Evolutionary conservation across 2,329 filamentous ascomycete genomes (phyloP).

Genomic region (Colletotrichum somersetense): DNA sequence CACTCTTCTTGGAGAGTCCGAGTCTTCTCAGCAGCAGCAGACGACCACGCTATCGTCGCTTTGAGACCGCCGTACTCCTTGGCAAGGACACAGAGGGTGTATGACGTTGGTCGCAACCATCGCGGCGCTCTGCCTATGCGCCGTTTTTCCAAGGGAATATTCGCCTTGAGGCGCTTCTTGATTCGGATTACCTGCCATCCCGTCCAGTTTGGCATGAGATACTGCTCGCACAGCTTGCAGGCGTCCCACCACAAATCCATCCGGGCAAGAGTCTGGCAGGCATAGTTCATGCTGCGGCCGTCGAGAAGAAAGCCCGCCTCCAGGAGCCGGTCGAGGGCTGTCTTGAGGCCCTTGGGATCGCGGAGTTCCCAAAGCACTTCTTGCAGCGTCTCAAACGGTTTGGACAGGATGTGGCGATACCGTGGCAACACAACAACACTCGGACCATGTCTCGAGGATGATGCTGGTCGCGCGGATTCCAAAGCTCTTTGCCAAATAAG

Average conservation of each 20-base stretch:
- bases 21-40: constrained; percentile 56
- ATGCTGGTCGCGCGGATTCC: constrained; percentile 54
- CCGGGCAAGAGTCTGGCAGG: constrained; percentile 75
- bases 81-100: constrained; percentile 63
- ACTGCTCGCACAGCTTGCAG: constrained; percentile 79
- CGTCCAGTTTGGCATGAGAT: constrained; percentile 82
- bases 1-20: constrained; percentile 55
- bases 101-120: constrained; percentile 55
- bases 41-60: constrained; percentile 62
- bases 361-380: constrained; percentile 56
- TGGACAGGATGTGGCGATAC: constrained; percentile 66
- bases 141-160: constrained; percentile 55
- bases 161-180: constrained; percentile 45
- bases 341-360: constrained; percentile 61
- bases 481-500: constrained; percentile 67
- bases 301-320: constrained; percentile 79
- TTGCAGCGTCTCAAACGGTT: constrained; percentile 63
- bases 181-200: constrained; percentile 70
- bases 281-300: constrained; percentile 83
- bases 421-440: constrained; percentile 56
- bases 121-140: constrained; percentile 54
- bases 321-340: constrained; percentile 68
- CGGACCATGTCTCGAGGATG: constrained; percentile 39
- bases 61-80: constrained; percentile 64
- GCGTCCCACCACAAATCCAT: constrained; percentile 73